Base-by-base conservation (phyloP, 257 asterid species). In the Linderniella brevidens region DNA sequence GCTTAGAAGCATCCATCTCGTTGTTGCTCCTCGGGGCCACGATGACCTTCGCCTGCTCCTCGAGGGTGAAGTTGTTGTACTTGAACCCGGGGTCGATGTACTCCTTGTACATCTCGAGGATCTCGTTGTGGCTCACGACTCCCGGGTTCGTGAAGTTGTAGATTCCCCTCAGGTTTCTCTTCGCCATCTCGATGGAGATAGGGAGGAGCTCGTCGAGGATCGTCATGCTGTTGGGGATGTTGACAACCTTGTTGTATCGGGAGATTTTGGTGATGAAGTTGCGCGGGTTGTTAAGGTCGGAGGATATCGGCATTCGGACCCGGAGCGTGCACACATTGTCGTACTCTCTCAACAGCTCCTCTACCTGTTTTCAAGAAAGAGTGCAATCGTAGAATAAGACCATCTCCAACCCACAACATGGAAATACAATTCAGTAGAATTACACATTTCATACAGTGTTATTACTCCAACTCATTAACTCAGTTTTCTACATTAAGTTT, bases 201-300 rank as follows among this genome's bases (percentile, higher is more conserved):
- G 95, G 97, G 49, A 87, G 88, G 46, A 87, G 92, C 77, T 87
- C 97, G 19, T 87, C 97, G 78, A 88, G 72, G 66, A 88, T 57
- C 0, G 97, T 88, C 95, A 88, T 88, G 73, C 97, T 88, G 82
- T 88, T 88, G 65, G 98, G 98, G 62, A 88, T 88, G 57, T 88
- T 78, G 5, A 88, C 98, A 61, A 88, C 95, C 68, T 80, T 88
- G 50, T 68, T 76, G 46, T 88, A 88, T 58, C 69, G 71, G 2
- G 82, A 55, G 49, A 88, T 88, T 77, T 88, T 88, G 37, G 97
- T 88, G 55, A 88, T 84, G 77, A 88, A 88, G 42, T 88, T 88
- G 41, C 97, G 81, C 3, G 97, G 95, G 70, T 88, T 88, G 74
- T 37, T 76, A 46, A 88, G 84, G 61, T 88, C 97, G 0, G 92